A percentile compares a stretch with the other conserved stretches of the same genome.
Conservation (phyloP, 495 filamentous ascomycete species). For the Hypoxylon lienhwacheense region DNA sequence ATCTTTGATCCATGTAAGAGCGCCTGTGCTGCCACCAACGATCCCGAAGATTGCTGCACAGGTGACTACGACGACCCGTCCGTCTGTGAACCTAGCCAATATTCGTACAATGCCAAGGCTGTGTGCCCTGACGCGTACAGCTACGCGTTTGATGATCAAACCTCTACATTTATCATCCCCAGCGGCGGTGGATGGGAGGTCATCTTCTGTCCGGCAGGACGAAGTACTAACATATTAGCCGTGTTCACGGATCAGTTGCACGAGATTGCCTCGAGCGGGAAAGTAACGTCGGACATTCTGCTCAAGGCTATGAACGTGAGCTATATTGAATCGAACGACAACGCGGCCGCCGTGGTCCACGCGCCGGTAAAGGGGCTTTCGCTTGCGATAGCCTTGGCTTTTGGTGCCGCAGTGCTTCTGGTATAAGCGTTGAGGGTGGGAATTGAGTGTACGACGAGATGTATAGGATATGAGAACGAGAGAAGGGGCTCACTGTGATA, state of each 20-base stretch:
- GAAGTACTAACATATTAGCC: slow-evolving; percentile 68
- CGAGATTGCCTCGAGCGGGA: slow-evolving; percentile 35
- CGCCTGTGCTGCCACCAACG: slow-evolving; percentile 64
- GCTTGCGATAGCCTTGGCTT: slow-evolving; percentile 1
- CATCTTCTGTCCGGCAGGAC: slow-evolving; percentile 71
- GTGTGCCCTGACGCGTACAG: slow-evolving; percentile 84
- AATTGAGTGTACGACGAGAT: too few relatives aligned
- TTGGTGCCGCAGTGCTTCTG: slow-evolving; percentile 6
- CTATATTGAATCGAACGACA: slow-evolving; percentile 34
- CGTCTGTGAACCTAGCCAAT: slow-evolving; percentile 62
- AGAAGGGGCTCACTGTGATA: too few relatives aligned
- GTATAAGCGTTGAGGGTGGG: background rate
- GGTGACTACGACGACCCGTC: slow-evolving; percentile 59
- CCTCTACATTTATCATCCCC: slow-evolving; percentile 75
- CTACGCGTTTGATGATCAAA: slow-evolving; percentile 75
- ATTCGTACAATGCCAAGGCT: slow-evolving; percentile 64
- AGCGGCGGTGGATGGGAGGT: slow-evolving; percentile 72
- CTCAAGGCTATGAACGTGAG: slow-evolving; percentile 37
- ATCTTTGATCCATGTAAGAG: slow-evolving; percentile 72
- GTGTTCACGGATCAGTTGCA: slow-evolving; percentile 51
- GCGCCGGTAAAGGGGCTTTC: background rate
- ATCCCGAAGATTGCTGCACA: slow-evolving; percentile 67
- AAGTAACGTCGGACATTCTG: slow-evolving; percentile 19
- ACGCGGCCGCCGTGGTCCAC: slow-evolving; percentile 3
- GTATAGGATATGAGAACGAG: too few relatives aligned